phyloP scores from a whole-genome alignment of 2,329 filamentous ascomycete species.

The Aspergillus puulaauensis region DNA sequence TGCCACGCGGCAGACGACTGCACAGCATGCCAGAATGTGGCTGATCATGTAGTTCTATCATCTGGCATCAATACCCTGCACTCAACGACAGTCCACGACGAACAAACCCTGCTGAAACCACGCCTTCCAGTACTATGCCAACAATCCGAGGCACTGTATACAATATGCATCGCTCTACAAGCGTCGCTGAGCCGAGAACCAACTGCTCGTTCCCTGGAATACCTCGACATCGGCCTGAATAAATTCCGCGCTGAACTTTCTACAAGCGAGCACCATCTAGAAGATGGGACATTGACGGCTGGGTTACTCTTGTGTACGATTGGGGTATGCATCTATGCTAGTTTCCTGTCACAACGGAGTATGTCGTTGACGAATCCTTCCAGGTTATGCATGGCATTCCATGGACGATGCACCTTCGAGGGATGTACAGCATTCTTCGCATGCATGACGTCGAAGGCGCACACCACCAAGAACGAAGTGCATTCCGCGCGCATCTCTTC shows the following conservation, averaged over 20 bases:
- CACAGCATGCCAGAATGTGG: background rate
- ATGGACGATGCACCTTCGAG: constrained; percentile 33
- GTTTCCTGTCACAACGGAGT: no score
- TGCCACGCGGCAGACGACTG: background rate
- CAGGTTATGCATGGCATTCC: constrained; percentile 30
- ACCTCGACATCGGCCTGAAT: constrained; percentile 27
- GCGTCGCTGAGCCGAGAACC: constrained; percentile 1
- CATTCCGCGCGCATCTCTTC: constrained; percentile 25
- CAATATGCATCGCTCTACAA: constrained; percentile 23
- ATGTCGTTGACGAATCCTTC: no score
- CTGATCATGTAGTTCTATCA: background rate
- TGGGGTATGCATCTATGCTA: constrained; percentile 20
- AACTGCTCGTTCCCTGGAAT: constrained; percentile 24
- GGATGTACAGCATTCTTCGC: constrained; percentile 31
- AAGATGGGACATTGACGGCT: constrained; percentile 30
- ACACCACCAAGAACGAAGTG: constrained; percentile 6
- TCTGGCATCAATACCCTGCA: constrained; percentile 29
- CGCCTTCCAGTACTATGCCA: constrained; percentile 22
- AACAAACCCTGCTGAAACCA: constrained; percentile 15
- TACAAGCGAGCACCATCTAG: constrained; percentile 18
- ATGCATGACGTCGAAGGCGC: constrained; percentile 21
- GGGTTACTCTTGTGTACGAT: constrained; percentile 33
- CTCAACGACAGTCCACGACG: constrained; percentile 23
- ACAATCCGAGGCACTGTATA: constrained; percentile 28
- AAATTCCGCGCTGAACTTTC: constrained; percentile 29